Base-by-base conservation (phyloP, 345 rosid species). In the Corchorus olitorius region DNA sequence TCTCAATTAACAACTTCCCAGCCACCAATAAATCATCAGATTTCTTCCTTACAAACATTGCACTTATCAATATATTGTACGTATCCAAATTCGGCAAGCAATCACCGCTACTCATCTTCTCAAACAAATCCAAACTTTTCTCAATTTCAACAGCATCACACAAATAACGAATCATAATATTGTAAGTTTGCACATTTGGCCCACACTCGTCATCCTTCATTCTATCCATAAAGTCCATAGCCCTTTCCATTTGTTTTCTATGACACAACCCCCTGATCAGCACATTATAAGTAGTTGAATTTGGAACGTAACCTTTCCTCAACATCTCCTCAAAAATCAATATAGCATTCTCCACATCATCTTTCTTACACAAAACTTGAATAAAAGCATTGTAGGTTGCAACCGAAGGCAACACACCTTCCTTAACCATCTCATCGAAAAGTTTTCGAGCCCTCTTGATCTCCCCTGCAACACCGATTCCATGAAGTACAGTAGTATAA, bases 51-150 rank as follows among this genome's bases (percentile, higher is more conserved):
- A 87, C 89, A 86, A 95, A 95, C 97, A 95, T 95, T n/a, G 92
- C 83, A 70, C 84, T 85, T n/a, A 93, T 90, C 77, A 92, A 78
- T 20, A 93, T 69, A 77, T 95, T 93, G 70, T 95, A 93, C 0
- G 98, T 95, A 82, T 95, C 99, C 78, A 95, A 74, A 77, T 88
- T 95, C 0, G 97, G 99, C 86, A 95, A 88, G 83, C 97, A 91
- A 75, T 75, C 82, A 37, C 86, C 91, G 50, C 61, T 48, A 9
- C 80, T 76, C 98, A 95, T 93, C 83, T 88, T 86, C 87, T 82
- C 79, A 80, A 93, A 91, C 84, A 93, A 78, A 67, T 81, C 82
- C 78, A 90, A 72, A 3, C 89, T 92, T 70, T 81, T 90, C 59
- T 93, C 93, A 27, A 93, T 83, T 85, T 90, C 92, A n/a, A 94